Conservation (phyloP, 2,329 filamentous ascomycete species). For the Clonostachys sp. region DNA sequence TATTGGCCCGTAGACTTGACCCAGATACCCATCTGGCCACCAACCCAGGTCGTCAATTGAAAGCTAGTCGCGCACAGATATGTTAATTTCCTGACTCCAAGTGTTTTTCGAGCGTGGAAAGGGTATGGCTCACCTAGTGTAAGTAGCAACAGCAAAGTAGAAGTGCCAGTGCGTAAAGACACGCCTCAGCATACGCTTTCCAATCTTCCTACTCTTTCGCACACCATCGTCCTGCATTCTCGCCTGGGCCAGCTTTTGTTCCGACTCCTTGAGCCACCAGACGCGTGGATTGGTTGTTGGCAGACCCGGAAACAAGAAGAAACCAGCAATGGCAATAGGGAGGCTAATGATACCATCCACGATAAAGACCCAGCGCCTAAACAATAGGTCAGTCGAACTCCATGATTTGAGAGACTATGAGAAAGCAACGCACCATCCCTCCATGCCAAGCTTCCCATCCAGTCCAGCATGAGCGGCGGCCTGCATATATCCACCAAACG, state of each 20-base stretch:
- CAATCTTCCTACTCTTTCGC: conserved; percentile 25
- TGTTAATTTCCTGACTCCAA: too few relatives aligned
- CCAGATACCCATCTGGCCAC: conserved; percentile 34
- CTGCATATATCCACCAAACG: conserved; percentile 47
- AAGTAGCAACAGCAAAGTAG: conserved; percentile 32
- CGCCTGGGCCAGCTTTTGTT: conserved; percentile 59
- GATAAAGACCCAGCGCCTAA: conserved; percentile 44
- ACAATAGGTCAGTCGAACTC: conserved; percentile 29
- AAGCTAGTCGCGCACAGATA: conserved; percentile 10
- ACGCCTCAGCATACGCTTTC: conserved; percentile 27
- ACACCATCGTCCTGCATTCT: conserved; percentile 60
- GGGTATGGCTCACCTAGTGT: conserved; percentile 18
- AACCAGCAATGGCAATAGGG: conserved; percentile 23
- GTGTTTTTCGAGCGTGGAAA: too few relatives aligned
- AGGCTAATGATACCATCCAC: conserved; percentile 28
- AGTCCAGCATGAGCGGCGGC: conserved; percentile 31
- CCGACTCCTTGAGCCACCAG: conserved; percentile 41
- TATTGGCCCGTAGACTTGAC: conserved; percentile 27
- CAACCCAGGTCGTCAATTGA: conserved; percentile 30
- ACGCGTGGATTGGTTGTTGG: conserved; percentile 31
- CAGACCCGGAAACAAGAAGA: conserved; percentile 32
- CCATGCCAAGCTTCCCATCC: conserved; percentile 36
- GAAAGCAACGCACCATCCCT: conserved; percentile 30
- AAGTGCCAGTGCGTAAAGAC: conserved; percentile 36
- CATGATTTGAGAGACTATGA: neutral